Conservation (phyloP, 2,329 filamentous ascomycete genomes). For the Aspergillus jensenii region DNA sequence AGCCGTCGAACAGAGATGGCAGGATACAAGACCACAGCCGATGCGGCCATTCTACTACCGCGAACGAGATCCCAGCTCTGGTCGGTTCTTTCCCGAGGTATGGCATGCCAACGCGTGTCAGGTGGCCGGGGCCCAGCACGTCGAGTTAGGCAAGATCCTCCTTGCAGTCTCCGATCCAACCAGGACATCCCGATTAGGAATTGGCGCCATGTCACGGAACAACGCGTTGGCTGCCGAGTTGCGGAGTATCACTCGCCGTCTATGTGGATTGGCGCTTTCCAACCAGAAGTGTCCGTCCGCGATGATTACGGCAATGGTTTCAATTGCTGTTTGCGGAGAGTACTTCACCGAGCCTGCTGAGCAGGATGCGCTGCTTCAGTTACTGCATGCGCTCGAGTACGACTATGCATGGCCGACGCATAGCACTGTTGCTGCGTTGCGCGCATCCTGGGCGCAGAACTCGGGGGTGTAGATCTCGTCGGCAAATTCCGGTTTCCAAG, state of each 20-base stretch:
- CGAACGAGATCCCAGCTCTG: conserved; percentile 32
- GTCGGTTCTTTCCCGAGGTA: conserved; percentile 56
- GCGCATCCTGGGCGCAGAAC: too few species aligned
- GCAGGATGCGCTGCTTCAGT: not conserved
- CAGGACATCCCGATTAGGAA: not conserved
- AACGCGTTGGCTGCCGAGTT: not conserved
- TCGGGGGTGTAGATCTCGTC: too few species aligned
- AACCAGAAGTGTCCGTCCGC: not conserved
- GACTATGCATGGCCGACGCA: not conserved
- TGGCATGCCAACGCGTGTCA: conserved; percentile 58
- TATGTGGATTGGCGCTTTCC: not conserved
- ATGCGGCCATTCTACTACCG: conserved; percentile 56
- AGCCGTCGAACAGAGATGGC: not conserved
- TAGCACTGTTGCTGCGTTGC: too few species aligned
- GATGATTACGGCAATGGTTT: not conserved
- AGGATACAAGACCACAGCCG: conserved; percentile 40
- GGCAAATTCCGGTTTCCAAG: too few species aligned
- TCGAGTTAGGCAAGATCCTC: conserved; percentile 58
- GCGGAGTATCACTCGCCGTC: not conserved
- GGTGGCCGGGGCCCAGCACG: conserved; percentile 61
- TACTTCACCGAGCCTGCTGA: not conserved
- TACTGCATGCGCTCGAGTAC: not conserved
- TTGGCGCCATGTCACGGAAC: not conserved
- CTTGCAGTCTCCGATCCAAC: conserved; percentile 55
- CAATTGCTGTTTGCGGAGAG: not conserved